Conservation (phyloP, 352 stramenopile species). For the Pythium angustatum region DNA sequence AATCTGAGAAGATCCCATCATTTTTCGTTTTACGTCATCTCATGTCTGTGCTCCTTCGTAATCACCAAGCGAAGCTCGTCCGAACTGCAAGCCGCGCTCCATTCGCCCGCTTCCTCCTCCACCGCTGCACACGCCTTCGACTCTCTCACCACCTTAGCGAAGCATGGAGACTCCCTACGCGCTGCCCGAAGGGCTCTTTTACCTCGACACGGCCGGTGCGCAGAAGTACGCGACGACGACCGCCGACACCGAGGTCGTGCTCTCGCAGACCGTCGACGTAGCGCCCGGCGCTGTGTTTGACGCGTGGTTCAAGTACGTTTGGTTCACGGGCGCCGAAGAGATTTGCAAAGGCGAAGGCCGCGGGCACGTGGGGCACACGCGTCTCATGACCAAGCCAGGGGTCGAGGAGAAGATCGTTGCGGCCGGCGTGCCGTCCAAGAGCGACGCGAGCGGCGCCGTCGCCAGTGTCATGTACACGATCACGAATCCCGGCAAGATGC, state of each 20-base stretch:
- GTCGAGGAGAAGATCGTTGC: constrained; percentile 24
- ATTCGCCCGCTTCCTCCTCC: too few species aligned
- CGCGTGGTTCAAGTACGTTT: constrained; percentile 19
- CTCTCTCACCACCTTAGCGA: constrained; percentile 1
- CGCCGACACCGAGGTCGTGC: constrained; percentile 4
- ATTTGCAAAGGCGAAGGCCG: constrained; percentile 14
- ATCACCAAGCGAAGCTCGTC: too few species aligned
- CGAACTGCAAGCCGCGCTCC: too few species aligned
- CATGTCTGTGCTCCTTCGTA: too few species aligned
- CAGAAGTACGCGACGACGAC: constrained; percentile 7
- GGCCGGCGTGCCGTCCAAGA: constrained; percentile 9
- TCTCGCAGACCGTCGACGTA: constrained; percentile 5
- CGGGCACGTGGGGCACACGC: constrained; percentile 18
- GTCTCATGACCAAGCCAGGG: constrained; percentile 1
- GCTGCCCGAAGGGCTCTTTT: constrained; percentile 13
- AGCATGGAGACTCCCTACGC: constrained; percentile 8
- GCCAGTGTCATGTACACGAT: constrained; percentile 20
- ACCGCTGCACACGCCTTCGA: too few species aligned
- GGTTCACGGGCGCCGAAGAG: constrained; percentile 9
- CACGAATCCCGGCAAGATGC: constrained; percentile 7
- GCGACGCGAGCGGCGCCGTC: constrained; percentile 8
- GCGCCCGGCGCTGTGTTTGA: neutral
- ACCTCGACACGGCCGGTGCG: constrained; percentile 13
- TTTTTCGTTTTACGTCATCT: too few species aligned
- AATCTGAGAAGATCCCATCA: too few species aligned